Evolutionary conservation across 371 early-diverging fungal species (phyloP).

Genomic region (Mucor racemosus): DNA sequence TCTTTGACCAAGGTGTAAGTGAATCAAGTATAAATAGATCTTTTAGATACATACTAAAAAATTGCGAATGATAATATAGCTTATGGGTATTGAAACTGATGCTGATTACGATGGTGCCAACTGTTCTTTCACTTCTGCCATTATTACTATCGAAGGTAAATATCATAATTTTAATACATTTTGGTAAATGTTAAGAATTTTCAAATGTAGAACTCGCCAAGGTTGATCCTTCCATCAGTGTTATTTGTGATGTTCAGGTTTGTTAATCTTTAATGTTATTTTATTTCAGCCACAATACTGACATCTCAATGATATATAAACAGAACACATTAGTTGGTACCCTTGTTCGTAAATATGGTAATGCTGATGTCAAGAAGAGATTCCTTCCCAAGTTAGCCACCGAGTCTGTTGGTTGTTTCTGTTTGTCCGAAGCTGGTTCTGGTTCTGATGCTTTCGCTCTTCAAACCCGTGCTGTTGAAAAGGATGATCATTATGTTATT

Average conservation of each 20-base stretch:
- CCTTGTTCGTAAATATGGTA: slow-evolving; percentile 85
- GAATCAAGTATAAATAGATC: not conserved
- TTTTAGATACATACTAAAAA: not conserved
- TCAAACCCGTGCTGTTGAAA: slow-evolving; percentile 89
- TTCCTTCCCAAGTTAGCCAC: slow-evolving; percentile 88
- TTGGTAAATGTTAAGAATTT: not conserved
- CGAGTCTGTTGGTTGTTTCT: slow-evolving; percentile 91
- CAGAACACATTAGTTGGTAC: slow-evolving; percentile 95
- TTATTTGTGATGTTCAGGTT: slow-evolving; percentile 94
- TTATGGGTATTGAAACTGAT: slow-evolving; percentile 96
- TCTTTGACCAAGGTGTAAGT: slow-evolving; percentile 90
- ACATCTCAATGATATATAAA: not conserved
- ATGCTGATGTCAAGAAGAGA: slow-evolving; percentile 75
- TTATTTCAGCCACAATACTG: not conserved
- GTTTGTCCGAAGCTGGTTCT: slow-evolving; percentile 91
- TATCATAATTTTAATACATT: not conserved
- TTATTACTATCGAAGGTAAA: slow-evolving; percentile 85
- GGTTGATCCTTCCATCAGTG: slow-evolving; percentile 92
- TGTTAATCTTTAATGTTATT: slow-evolving; percentile 2
- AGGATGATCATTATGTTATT: slow-evolving; percentile 90
- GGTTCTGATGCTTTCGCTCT: slow-evolving; percentile 98
- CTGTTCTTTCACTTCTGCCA: slow-evolving; percentile 89
- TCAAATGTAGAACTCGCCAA: slow-evolving; percentile 82
- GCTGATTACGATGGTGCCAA: slow-evolving; percentile 85
- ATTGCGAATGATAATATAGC: slow-evolving; percentile 48